A percentile compares a stretch with the other conserved stretches of the same genome.
Conservation (phyloP, 176 grass and related monocot species). For the Guadua angustifolia region DNA sequence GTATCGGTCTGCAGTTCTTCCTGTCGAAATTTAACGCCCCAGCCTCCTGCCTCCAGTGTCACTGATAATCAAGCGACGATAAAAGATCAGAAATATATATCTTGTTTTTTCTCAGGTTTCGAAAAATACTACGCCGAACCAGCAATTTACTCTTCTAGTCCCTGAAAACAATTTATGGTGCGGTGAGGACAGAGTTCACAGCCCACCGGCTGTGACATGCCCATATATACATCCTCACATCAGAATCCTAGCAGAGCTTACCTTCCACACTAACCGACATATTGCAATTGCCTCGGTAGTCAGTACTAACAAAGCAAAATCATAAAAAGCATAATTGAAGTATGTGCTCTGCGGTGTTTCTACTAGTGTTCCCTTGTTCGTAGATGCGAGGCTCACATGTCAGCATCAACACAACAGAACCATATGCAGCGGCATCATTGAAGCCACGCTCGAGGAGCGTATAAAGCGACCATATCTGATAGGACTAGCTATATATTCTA, state of each 20-base stretch:
- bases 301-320: neutral
- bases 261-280: neutral
- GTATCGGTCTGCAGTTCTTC: neutral
- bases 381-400: slow-evolving; percentile 29
- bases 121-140: too few species aligned
- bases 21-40: neutral
- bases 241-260: too few species aligned
- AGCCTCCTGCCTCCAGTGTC: neutral
- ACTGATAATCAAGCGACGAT: neutral
- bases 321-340: neutral
- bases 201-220: too few species aligned
- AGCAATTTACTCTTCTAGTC: neutral
- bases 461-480: slow-evolving; percentile 26
- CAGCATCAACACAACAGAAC: neutral
- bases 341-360: neutral
- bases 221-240: too few species aligned
- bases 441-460: neutral
- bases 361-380: neutral
- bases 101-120: too few species aligned
- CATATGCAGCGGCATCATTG: neutral
- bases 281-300: neutral
- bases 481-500: neutral
- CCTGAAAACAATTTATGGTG: neutral
- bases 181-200: too few species aligned
- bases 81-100: neutral